A percentile compares a stretch with the other conserved stretches of the same genome.
These are phyloP conservation scores for Plasmodium cynomolgi DNA, from an alignment of 169 alveolate species.

Conservation along the genomic window DNA sequence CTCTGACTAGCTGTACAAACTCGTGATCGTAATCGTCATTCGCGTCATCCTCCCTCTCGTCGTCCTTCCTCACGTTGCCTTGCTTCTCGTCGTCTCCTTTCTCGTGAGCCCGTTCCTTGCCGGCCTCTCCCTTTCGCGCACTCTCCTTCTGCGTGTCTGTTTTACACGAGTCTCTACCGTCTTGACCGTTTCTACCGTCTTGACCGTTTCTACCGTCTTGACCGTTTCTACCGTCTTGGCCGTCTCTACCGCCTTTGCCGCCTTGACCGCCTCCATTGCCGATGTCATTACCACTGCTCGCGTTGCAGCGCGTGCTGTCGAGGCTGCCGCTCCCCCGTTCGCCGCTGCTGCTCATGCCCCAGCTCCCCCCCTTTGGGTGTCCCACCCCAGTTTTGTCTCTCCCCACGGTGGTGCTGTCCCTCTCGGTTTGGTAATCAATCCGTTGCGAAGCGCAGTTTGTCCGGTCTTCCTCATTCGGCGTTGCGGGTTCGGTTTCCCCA, in stretches of 20 bases:
- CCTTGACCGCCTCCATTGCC: neutral
- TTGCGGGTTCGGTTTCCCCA: neutral
- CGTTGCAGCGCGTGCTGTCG: neutral
- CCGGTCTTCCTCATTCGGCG: neutral
- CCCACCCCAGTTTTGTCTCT: neutral
- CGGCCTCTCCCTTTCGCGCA: neutral
- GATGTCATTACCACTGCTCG: neutral
- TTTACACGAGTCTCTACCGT: neutral
- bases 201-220: neutral
- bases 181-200: too few relatives aligned
- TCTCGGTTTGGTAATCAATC: neutral
- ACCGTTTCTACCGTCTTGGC: neutral
- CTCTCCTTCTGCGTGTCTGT: neutral
- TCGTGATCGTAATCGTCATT: conserved; percentile 40
- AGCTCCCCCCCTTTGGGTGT: neutral
- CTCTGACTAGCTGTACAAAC: conserved; percentile 38
- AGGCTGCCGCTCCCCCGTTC: neutral
- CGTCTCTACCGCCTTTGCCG: neutral
- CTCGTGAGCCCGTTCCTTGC: neutral
- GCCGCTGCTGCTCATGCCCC: neutral
- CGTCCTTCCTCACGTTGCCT: too few relatives aligned
- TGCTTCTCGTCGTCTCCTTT: neutral
- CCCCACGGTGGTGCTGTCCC: neutral
- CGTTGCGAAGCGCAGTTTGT: neutral
- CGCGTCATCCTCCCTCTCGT: neutral